phyloP scores from a whole-genome alignment of 805 yeast species.

The Saturnispora besseyi region DNA sequence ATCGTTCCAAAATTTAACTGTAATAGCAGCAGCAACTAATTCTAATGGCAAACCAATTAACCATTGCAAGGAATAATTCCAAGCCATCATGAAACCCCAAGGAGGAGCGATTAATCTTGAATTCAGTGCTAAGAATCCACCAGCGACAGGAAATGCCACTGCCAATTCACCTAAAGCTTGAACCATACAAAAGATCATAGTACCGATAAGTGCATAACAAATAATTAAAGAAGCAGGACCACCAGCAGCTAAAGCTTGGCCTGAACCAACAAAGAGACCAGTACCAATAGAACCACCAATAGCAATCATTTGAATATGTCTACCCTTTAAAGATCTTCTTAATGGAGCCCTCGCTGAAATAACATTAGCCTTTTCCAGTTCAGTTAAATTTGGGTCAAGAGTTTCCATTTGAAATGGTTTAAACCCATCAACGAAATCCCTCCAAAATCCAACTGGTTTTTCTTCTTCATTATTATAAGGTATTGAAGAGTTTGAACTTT shows the following conservation, averaged over 20 bases:
- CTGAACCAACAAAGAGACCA: conserved; percentile 67
- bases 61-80: conserved; percentile 47
- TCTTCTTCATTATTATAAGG: background rate
- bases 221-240: conserved; percentile 63
- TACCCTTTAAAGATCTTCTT: conserved; percentile 40
- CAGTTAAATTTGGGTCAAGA: conserved; percentile 32
- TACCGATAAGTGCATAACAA: conserved; percentile 46
- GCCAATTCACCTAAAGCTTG: conserved; percentile 54
- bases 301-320: conserved; percentile 72
- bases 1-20: conserved; percentile 38
- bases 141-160: conserved; percentile 49
- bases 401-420: conserved; percentile 24
- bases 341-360: conserved; percentile 36
- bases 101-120: conserved; percentile 47
- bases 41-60: conserved; percentile 40
- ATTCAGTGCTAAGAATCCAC: conserved; percentile 48
- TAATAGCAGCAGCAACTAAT: conserved; percentile 42
- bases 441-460: conserved; percentile 8
- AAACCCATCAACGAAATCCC: conserved; percentile 19
- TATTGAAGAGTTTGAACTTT: background rate
- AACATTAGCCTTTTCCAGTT: conserved; percentile 34
- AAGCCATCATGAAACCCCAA: conserved; percentile 49
- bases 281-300: conserved; percentile 76
- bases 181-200: conserved; percentile 48
- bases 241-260: conserved; percentile 45